Base-by-base conservation (phyloP, 176 grass and related monocot species). In the Rhynchospora pubera region DNA sequence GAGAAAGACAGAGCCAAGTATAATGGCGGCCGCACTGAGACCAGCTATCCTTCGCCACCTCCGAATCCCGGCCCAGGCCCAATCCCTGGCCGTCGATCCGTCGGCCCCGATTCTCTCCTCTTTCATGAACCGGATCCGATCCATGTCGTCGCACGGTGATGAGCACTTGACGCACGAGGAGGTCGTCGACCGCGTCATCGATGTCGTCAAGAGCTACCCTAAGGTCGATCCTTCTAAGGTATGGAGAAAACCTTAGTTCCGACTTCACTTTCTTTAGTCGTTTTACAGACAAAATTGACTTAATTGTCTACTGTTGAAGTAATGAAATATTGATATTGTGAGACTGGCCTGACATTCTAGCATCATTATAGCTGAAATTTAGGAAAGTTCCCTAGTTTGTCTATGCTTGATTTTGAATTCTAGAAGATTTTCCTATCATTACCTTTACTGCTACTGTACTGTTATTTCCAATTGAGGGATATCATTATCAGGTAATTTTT, bases 161-260 rank as follows among this genome's bases (percentile, higher is more conserved):
- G 91, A 90, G n/a, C 91, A 99, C 79, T 85, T 99, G 53, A 90
- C 89, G 61, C 87, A 70, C 80, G 92, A 88, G 76, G 96, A 99
- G 84, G 91, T 99, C 64, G 82, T 95, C 22, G 92, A 83, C n/a
- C 92, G 96, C 45, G 76, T 99, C 80, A 46, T 99, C 26, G 96
- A 93, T 74, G 91, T 99, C 24, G 56, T 99, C 84, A 93, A 89
- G 87, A 67, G 91, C 87, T 91, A 90, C 83, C 92, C 92, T 79
- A 99, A 99, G 92, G 93, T 99, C 80, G 93, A 95, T 84, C 91
- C 92, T 1, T 80, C 92, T 63, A 99, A 93, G 96, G 96, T 99
- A 82, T n/a, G 79, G 16, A 61, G 11, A 64, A 51, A 67, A 82
- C 57, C 44, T 9, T 67, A 26, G 42, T 46, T 62, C 57, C 1